phyloP scores from a whole-genome alignment of 2,329 filamentous ascomycete species.

The Pseudopyrenochaeta lycopersici region DNA sequence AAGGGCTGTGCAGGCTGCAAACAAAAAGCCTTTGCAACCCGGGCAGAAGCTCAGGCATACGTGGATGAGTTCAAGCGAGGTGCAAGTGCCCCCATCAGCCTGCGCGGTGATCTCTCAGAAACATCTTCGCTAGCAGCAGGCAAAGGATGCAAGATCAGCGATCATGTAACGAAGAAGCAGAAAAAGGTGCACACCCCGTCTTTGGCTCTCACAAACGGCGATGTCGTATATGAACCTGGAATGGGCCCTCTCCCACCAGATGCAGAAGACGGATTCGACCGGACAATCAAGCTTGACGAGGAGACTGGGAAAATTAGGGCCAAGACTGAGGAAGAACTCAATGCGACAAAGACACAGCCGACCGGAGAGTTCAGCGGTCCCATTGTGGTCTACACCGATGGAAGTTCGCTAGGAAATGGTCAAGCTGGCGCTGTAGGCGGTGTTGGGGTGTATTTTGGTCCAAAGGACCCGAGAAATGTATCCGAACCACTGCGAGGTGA shows the following conservation, averaged over 20 bases:
- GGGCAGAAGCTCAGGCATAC: slow-evolving; percentile 78
- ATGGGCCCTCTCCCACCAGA: slow-evolving; percentile 64
- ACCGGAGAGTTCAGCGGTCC: slow-evolving; percentile 57
- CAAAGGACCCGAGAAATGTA: slow-evolving; percentile 68
- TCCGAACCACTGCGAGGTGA: slow-evolving; percentile 78
- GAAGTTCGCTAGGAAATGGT: slow-evolving; percentile 69
- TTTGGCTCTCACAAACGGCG: slow-evolving; percentile 15
- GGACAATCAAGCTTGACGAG: slow-evolving; percentile 64
- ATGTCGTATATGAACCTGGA: slow-evolving; percentile 55
- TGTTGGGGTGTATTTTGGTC: slow-evolving; percentile 72
- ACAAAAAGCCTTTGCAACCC: slow-evolving; percentile 59
- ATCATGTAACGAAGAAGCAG: slow-evolving; percentile 47
- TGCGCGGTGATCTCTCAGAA: slow-evolving; percentile 39
- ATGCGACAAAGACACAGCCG: slow-evolving; percentile 57
- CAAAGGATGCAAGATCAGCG: slow-evolving; percentile 20
- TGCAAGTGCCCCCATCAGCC: slow-evolving; percentile 31
- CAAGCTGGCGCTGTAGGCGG: slow-evolving; percentile 64
- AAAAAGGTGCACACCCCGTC: slow-evolving; percentile 42
- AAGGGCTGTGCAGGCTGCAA: slow-evolving; percentile 74
- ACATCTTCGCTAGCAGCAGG: slow-evolving; percentile 28
- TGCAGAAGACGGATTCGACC: slow-evolving; percentile 70
- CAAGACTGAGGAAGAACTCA: slow-evolving; percentile 61
- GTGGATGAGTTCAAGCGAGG: slow-evolving; percentile 58
- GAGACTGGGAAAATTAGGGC: slow-evolving; percentile 63
- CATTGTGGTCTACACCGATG: slow-evolving; percentile 70